Conservation (phyloP, 2,329 filamentous ascomycete species). For the Talaromyces funiculosus region DNA sequence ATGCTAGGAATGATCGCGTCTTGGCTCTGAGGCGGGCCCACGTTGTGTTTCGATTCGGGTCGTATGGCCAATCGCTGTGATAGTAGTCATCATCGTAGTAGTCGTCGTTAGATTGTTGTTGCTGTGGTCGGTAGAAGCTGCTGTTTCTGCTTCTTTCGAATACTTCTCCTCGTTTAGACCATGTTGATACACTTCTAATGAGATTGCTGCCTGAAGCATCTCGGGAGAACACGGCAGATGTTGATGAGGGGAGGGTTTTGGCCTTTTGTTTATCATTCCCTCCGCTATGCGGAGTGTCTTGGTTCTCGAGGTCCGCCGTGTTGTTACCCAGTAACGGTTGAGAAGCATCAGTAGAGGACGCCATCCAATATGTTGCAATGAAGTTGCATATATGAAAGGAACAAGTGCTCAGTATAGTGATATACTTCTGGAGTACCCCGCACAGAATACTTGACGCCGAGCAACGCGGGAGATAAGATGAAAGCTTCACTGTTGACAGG, state of each 20-base stretch:
- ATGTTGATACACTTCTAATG: slow-evolving; percentile 5
- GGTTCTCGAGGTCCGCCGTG: slow-evolving; percentile 1
- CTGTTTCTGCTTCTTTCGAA: slow-evolving; percentile 2
- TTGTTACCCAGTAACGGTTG: slow-evolving; percentile 11
- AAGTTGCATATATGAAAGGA: not conserved
- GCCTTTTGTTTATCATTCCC: not conserved
- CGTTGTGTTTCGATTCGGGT: not conserved
- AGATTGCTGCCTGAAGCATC: not conserved
- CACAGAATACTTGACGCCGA: not conserved
- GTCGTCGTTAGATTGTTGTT: not conserved
- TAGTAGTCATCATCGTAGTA: not conserved
- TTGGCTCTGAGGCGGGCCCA: slow-evolving; percentile 13
- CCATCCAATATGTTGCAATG: not conserved
- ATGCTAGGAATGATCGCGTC: slow-evolving; percentile 34
- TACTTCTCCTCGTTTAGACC: slow-evolving; percentile 1
- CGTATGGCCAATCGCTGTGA: slow-evolving; percentile 1
- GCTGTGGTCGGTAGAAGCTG: not conserved
- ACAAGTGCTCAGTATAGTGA: not conserved
- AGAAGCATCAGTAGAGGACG: slow-evolving; percentile 8
- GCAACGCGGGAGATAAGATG: not conserved
- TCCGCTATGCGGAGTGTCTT: not conserved
- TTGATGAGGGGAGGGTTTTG: not conserved
- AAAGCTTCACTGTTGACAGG: not conserved
- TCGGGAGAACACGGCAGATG: not conserved
- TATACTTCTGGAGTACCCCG: not conserved